Evolutionary conservation across 139 green algal species (phyloP).

Genomic region (Nannochloris sp.): DNA sequence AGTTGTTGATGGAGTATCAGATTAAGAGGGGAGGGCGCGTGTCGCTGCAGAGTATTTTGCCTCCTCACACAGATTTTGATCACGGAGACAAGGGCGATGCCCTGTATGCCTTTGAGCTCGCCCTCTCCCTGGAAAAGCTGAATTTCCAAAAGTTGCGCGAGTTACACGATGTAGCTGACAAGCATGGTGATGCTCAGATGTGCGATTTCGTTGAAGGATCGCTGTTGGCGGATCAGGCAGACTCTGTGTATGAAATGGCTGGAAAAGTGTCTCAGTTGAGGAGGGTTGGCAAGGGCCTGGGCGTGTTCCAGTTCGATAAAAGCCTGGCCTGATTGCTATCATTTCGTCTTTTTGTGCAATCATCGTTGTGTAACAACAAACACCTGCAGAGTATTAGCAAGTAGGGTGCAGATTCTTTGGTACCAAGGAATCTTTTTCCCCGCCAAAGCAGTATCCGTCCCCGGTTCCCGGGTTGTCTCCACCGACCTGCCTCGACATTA

Average conservation of each 20-base stretch:
- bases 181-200: slow-evolving; percentile 67
- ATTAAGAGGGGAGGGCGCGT: slow-evolving; percentile 83
- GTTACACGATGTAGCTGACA: slow-evolving; percentile 54
- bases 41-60: slow-evolving; percentile 68
- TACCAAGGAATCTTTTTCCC: too few relatives aligned
- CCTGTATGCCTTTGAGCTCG: slow-evolving; percentile 91
- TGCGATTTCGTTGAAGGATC: slow-evolving; percentile 82
- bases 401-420: too few relatives aligned
- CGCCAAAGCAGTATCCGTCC: too few relatives aligned
- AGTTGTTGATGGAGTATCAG: slow-evolving; percentile 89
- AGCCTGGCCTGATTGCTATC: neutral
- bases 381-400: too few relatives aligned
- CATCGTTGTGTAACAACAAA: too few relatives aligned
- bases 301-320: slow-evolving; percentile 78
- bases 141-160: slow-evolving; percentile 76
- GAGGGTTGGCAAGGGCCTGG: slow-evolving; percentile 79
- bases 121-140: slow-evolving; percentile 90
- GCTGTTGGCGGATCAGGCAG: slow-evolving; percentile 65
- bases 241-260: slow-evolving; percentile 72
- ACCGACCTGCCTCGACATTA: too few relatives aligned
- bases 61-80: slow-evolving; percentile 74
- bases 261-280: slow-evolving; percentile 81
- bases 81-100: slow-evolving; percentile 70
- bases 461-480: too few relatives aligned
- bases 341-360: too few relatives aligned